Evolutionary conservation across 495 filamentous ascomycete species (phyloP).

Genomic region (Penicillium lagena): DNA sequence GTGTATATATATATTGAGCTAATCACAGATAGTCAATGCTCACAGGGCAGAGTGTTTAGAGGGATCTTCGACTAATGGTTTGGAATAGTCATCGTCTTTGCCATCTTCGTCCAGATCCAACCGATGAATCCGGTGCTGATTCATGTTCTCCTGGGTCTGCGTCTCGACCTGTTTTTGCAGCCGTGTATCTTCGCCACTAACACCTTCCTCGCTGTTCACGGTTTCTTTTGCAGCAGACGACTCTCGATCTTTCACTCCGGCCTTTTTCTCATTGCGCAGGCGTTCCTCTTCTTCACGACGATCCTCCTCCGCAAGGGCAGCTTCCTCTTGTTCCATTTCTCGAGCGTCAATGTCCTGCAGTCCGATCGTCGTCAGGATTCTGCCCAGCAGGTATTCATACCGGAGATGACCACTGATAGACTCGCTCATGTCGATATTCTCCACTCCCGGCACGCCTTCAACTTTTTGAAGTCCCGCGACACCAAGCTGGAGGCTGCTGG

Average conservation of each 20-base stretch:
- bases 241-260: constrained; percentile 32
- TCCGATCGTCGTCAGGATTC: constrained; percentile 61
- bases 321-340: constrained; percentile 54
- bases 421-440: constrained; percentile 70
- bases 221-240: constrained; percentile 22
- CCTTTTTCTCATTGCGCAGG: constrained; percentile 40
- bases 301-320: constrained; percentile 51
- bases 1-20: no score
- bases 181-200: constrained; percentile 25
- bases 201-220: constrained; percentile 24
- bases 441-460: constrained; percentile 57
- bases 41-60: constrained; percentile 16
- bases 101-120: constrained; percentile 14
- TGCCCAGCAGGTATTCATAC: constrained; percentile 63
- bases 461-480: constrained; percentile 69
- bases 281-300: constrained; percentile 43
- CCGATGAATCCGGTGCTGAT: constrained; percentile 19
- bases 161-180: constrained; percentile 38
- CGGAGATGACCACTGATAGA: constrained; percentile 65
- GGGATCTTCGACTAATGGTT: constrained; percentile 11
- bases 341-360: constrained; percentile 54
- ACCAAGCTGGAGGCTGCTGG: constrained; percentile 67
- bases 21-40: no score
- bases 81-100: constrained; percentile 6
- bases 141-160: constrained; percentile 48